A percentile compares a stretch with the other conserved stretches of the same genome.
Conservation (phyloP, 805 yeast genomes). For the Lipomyces yamadae region DNA sequence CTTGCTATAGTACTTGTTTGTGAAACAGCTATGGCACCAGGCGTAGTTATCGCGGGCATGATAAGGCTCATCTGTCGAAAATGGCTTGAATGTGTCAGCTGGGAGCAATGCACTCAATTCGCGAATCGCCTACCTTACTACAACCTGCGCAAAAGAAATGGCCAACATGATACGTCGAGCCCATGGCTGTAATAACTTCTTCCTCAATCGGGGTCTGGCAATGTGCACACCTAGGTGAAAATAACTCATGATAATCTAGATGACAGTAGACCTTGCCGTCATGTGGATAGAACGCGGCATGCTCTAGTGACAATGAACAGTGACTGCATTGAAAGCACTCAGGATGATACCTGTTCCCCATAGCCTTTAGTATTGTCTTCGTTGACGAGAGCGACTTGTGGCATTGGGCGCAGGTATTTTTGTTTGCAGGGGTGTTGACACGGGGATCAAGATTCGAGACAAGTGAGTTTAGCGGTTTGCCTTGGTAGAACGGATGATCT, state of each 20-base stretch:
- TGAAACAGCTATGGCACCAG: constrained; percentile 42
- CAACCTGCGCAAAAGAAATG: constrained; percentile 47
- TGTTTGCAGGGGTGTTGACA: not conserved
- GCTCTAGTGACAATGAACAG: constrained; percentile 32
- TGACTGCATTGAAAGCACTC: constrained; percentile 35
- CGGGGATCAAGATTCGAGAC: constrained; percentile 5
- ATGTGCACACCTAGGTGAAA: constrained; percentile 43
- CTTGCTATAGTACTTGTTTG: constrained; percentile 38
- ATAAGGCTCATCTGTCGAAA: constrained; percentile 37
- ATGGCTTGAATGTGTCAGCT: constrained; percentile 24
- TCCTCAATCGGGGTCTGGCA: constrained; percentile 44
- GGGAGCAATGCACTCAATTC: constrained; percentile 1
- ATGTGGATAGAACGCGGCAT: constrained; percentile 34
- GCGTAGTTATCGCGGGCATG: constrained; percentile 38
- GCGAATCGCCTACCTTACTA: constrained; percentile 28
- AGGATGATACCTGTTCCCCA: constrained; percentile 34
- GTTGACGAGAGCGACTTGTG: constrained; percentile 20
- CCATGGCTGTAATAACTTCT: constrained; percentile 43
- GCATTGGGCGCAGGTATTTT: constrained; percentile 27
- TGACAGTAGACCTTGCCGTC: constrained; percentile 43
- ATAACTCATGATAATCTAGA: constrained; percentile 45
- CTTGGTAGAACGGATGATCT: constrained; percentile 27
- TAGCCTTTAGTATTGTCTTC: constrained; percentile 29
- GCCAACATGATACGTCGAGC: constrained; percentile 41
- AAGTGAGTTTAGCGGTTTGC: constrained; percentile 10